These are phyloP conservation scores for Penicillium bialowiezense DNA, from an alignment of 495 filamentous ascomycete genomes.

Conservation along the genomic window DNA sequence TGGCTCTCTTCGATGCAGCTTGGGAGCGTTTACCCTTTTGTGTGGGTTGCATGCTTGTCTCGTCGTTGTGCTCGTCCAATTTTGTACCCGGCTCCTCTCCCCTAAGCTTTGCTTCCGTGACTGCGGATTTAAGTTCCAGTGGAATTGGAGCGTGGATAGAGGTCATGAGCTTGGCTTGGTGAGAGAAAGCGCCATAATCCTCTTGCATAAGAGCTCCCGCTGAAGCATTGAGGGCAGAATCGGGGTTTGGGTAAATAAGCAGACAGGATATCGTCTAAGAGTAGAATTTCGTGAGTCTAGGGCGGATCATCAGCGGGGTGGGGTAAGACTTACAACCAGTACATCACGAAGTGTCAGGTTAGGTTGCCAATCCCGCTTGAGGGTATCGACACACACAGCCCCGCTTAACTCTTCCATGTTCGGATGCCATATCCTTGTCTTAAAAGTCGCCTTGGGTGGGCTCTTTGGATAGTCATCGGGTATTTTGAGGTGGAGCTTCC, in stretches of 20 bases:
- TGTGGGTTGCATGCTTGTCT: conserved; percentile 13
- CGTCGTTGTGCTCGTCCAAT: conserved; percentile 18
- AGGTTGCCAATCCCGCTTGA: conserved; percentile 67
- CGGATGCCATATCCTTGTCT: conserved; percentile 69
- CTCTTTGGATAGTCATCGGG: conserved; percentile 61
- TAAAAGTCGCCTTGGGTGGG: conserved; percentile 66
- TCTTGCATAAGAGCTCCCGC: conserved; percentile 62
- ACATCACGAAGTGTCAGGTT: conserved; percentile 62
- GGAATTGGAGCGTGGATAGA: conserved; percentile 63
- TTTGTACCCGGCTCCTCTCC: conserved; percentile 51
- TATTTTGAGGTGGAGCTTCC: conserved; percentile 61
- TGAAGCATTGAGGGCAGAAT: conserved; percentile 64
- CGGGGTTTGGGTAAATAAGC: conserved; percentile 70
- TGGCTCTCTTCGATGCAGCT: conserved; percentile 22
- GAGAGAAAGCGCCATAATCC: conserved; percentile 58
- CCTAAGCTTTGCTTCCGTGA: conserved; percentile 54
- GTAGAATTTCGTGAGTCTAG: conserved; percentile 1
- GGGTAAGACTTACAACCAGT: conserved; percentile 46
- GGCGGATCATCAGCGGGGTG: not conserved
- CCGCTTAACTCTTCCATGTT: conserved; percentile 68
- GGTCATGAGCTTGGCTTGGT: conserved; percentile 64
- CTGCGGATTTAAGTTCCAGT: conserved; percentile 35
- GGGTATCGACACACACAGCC: conserved; percentile 67
- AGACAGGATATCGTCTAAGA: conserved; percentile 64
- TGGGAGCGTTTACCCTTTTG: conserved; percentile 25